These are phyloP conservation scores for Rhizoctonia solani DNA, from an alignment of 1,284 basidiomycete species.

Conservation along the genomic window DNA sequence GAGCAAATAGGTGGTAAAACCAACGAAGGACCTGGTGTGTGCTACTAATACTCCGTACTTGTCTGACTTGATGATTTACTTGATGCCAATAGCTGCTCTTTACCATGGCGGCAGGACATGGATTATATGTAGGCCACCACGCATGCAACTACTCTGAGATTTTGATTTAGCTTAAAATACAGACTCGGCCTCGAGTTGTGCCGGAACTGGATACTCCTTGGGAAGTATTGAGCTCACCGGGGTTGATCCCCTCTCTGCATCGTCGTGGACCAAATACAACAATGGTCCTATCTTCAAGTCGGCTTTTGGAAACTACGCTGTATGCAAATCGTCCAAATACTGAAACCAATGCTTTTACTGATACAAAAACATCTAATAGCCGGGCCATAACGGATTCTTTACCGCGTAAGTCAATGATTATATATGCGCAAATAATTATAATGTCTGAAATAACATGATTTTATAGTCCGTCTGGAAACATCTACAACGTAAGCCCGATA, in stretches of 20 bases:
- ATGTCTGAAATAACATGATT: neutral
- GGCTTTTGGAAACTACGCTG: conserved; percentile 38
- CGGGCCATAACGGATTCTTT: conserved; percentile 43
- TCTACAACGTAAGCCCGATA: conserved; percentile 45
- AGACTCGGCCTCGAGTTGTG: conserved; percentile 34
- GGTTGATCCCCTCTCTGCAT: conserved; percentile 45
- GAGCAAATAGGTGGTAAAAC: conserved; percentile 28
- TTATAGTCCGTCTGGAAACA: conserved; percentile 44
- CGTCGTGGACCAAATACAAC: conserved; percentile 43
- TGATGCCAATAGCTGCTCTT: neutral
- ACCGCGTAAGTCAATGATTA: conserved; percentile 18
- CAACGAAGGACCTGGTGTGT: conserved; percentile 32
- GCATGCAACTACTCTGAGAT: neutral
- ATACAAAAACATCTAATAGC: neutral
- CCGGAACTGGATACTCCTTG: conserved; percentile 35
- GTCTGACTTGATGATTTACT: neutral
- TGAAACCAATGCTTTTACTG: too few species aligned
- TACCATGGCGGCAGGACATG: conserved; percentile 32
- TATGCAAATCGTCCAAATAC: neutral
- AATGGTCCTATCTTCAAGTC: conserved; percentile 26
- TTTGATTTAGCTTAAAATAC: conserved; percentile 14
- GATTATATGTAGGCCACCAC: conserved; percentile 30
- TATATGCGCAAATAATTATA: neutral
- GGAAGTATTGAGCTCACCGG: conserved; percentile 46
- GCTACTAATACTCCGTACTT: neutral